Evolutionary conservation across 495 filamentous ascomycete genomes (phyloP).

Genomic region (Neurospora pannonica): DNA sequence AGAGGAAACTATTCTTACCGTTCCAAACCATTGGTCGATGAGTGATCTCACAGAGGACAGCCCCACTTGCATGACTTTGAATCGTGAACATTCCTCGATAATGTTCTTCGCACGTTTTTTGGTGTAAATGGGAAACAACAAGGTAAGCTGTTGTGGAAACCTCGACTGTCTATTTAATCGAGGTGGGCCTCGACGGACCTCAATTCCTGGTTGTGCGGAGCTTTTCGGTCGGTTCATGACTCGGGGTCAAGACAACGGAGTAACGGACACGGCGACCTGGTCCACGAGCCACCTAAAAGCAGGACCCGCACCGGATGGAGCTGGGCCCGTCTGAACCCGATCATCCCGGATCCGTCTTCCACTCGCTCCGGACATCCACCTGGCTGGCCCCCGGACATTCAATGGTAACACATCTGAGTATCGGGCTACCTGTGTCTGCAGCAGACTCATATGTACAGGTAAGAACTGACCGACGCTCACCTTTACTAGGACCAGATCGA

Average conservation of each 20-base stretch:
- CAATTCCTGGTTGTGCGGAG: not conserved
- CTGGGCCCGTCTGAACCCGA: not conserved
- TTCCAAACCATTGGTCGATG: not conserved
- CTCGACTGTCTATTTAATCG: not conserved
- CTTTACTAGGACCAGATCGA: not conserved
- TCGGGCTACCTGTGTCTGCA: not conserved
- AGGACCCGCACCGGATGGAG: not conserved
- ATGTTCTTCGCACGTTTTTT: not conserved
- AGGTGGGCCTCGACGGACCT: not conserved
- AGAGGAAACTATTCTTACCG: not conserved
- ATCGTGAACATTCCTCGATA: not conserved
- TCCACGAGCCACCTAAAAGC: no score
- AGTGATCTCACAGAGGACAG: no score
- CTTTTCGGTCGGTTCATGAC: not conserved
- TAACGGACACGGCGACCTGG: not conserved
- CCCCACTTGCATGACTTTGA: not conserved
- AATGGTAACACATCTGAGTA: not conserved
- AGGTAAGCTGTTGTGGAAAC: not conserved
- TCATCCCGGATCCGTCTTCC: not conserved
- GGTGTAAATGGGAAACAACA: not conserved
- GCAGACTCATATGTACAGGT: not conserved
- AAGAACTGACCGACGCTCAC: not conserved
- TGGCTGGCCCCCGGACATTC: not conserved
- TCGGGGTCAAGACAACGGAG: not conserved
- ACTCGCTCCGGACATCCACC: not conserved